Percentiles rank a stretch among this genome's conserved stretches.
These are phyloP conservation scores for Geotrichum armillariae DNA, from an alignment of 1,139 yeast genomes.

Conservation along the genomic window DNA sequence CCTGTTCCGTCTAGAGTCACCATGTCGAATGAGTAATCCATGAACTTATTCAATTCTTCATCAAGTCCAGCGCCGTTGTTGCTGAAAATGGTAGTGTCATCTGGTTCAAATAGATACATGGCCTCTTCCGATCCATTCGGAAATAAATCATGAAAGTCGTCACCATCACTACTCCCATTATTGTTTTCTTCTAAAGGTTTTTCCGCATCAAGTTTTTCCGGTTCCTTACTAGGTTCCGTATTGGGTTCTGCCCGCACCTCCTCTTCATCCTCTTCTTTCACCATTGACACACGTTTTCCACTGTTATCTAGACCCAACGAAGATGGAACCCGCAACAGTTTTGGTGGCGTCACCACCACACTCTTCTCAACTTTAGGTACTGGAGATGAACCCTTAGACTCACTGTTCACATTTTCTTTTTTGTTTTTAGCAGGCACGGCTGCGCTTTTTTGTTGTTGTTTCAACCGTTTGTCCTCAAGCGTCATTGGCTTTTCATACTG, in stretches of 20 bases:
- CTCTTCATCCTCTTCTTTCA: conserved; percentile 21
- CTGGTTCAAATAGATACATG: conserved; percentile 11
- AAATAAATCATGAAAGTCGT: neutral
- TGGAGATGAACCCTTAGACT: neutral
- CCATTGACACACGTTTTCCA: conserved; percentile 18
- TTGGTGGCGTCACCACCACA: conserved; percentile 2
- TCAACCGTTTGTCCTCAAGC: conserved; percentile 15
- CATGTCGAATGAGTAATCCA: conserved; percentile 16
- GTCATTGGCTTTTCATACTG: conserved; percentile 22
- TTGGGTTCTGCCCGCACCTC: neutral
- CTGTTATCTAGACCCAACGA: neutral
- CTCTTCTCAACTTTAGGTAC: conserved; percentile 1
- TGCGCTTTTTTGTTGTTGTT: conserved; percentile 14
- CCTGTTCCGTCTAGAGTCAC: neutral
- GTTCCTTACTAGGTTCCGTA: neutral
- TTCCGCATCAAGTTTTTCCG: conserved; percentile 3
- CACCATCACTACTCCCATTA: neutral
- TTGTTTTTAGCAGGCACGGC: neutral
- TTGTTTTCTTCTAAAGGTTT: neutral
- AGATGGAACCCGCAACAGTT: neutral
- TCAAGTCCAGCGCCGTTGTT: neutral
- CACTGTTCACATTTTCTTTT: neutral
- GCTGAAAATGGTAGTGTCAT: conserved; percentile 16
- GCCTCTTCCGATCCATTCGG: neutral
- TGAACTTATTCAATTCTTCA: conserved; percentile 11